phyloP scores from a whole-genome alignment of 2,329 filamentous ascomycete genomes.

The Fusarium solani-melongenae region DNA sequence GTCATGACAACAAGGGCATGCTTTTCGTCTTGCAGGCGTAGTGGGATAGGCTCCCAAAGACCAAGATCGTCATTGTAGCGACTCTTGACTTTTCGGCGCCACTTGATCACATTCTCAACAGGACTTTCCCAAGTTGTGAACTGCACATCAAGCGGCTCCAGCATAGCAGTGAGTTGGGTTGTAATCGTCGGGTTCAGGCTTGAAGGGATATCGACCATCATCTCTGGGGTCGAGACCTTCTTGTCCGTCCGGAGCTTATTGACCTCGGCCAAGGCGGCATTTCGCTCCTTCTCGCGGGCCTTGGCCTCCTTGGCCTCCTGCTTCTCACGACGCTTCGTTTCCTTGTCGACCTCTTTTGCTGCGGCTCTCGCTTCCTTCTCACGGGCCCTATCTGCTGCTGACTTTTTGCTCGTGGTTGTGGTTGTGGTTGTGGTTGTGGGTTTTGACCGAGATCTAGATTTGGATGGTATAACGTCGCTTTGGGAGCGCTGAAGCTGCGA shows the following conservation, averaged over 20 bases:
- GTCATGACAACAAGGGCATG: slow-evolving; percentile 71
- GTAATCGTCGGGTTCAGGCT: slow-evolving; percentile 61
- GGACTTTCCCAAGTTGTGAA: slow-evolving; percentile 57
- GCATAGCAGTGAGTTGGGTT: slow-evolving; percentile 60
- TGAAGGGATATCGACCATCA: slow-evolving; percentile 78
- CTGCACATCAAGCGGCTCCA: slow-evolving; percentile 62
- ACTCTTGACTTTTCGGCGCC: slow-evolving; percentile 75
- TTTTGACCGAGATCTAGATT: slow-evolving; percentile 33
- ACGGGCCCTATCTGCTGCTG: slow-evolving; percentile 50
- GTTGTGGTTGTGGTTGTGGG: slow-evolving; percentile 30
- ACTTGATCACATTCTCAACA: slow-evolving; percentile 68
- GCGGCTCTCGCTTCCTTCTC: slow-evolving; percentile 59
- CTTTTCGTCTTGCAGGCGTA: slow-evolving; percentile 64
- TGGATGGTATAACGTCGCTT: slow-evolving; percentile 44
- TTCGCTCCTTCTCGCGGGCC: slow-evolving; percentile 70
- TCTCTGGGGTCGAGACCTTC: slow-evolving; percentile 77
- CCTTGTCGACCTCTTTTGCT: slow-evolving; percentile 65
- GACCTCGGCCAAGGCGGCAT: slow-evolving; percentile 75
- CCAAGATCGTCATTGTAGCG: slow-evolving; percentile 69
- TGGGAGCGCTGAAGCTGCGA: slow-evolving; percentile 45
- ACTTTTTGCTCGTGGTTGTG: slow-evolving; percentile 44
- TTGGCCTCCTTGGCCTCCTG: slow-evolving; percentile 71
- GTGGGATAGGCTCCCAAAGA: slow-evolving; percentile 72
- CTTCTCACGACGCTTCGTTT: slow-evolving; percentile 66
- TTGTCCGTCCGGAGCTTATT: slow-evolving; percentile 81